Conservation (phyloP, 2,329 filamentous ascomycete species). For the Penicillium janthinellum region DNA sequence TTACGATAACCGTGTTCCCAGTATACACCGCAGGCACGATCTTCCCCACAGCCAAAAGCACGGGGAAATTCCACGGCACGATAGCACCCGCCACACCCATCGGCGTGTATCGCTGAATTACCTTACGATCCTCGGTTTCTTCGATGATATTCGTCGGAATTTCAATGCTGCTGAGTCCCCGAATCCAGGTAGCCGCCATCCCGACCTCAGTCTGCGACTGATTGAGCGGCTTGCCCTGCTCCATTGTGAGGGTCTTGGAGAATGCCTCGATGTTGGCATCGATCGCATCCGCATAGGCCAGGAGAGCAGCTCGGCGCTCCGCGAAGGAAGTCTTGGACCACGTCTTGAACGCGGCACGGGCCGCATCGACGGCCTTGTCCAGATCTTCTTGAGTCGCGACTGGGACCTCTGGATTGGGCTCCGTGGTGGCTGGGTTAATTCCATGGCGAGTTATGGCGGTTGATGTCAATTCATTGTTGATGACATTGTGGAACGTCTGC, state of each 20-base stretch:
- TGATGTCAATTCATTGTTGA: conserved; percentile 52
- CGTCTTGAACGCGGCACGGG: conserved; percentile 49
- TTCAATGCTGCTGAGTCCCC: conserved; percentile 28
- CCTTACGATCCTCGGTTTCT: conserved; percentile 46
- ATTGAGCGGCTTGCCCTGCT: conserved; percentile 45
- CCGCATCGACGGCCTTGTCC: conserved; percentile 53
- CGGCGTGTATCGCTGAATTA: conserved; percentile 41
- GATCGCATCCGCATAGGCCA: conserved; percentile 38
- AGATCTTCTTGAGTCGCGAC: conserved; percentile 53
- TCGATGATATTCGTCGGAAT: conserved; percentile 52
- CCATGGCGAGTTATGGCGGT: conserved; percentile 51
- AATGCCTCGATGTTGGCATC: conserved; percentile 41
- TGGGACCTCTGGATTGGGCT: conserved; percentile 55
- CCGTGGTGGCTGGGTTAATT: conserved; percentile 55
- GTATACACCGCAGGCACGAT: conserved; percentile 54
- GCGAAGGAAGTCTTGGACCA: conserved; percentile 47
- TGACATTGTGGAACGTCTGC: conserved; percentile 54
- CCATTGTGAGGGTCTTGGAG: conserved; percentile 43
- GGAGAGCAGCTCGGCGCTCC: conserved; percentile 36
- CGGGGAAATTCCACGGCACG: conserved; percentile 61
- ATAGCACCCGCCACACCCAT: conserved; percentile 54
- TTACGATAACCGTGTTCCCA: conserved; percentile 58
- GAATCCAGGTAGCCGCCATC: conserved; percentile 28
- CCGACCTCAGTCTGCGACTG: conserved; percentile 32
- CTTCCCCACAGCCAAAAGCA: conserved; percentile 52